A percentile compares a stretch with the other conserved stretches of the same genome.
Conservation (phyloP, 306 rosid species). For the Sophora flavescens region DNA sequence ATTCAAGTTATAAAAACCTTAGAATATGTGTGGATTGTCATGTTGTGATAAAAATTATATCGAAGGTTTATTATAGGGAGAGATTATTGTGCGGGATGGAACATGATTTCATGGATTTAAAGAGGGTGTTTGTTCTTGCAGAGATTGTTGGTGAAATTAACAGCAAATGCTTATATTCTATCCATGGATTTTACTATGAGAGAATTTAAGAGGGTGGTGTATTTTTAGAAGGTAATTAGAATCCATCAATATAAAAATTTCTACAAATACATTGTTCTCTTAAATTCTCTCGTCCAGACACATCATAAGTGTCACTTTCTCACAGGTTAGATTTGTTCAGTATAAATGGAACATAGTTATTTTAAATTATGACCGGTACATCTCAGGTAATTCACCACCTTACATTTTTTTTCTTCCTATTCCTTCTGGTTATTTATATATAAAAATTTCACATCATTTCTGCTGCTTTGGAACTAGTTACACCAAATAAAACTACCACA, state of each 20-base stretch:
- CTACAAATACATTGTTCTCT: no score
- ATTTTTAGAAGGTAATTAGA: no score
- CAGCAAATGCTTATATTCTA: conserved; percentile 5
- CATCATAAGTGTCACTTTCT: conserved; percentile 37
- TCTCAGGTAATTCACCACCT: conserved; percentile 29
- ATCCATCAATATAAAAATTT: no score
- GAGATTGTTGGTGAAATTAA: conserved; percentile 80
- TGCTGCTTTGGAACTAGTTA: conserved; percentile 1
- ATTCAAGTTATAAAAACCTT: conserved; percentile 89
- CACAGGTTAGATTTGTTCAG: background rate
- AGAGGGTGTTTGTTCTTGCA: conserved; percentile 81
- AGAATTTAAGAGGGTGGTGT: no score
- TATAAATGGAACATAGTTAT: background rate
- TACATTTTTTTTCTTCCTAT: background rate
- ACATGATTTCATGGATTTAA: conserved; percentile 87
- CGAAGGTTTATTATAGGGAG: conserved; percentile 73
- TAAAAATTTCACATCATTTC: background rate
- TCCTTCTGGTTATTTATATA: conserved; percentile 13
- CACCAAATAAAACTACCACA: background rate
- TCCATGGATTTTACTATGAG: conserved; percentile 7
- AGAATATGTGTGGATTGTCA: conserved; percentile 92
- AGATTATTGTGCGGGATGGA: conserved; percentile 82
- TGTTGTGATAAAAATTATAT: conserved; percentile 70
- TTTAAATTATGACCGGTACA: background rate
- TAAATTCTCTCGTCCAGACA: no score